Evolutionary conservation across 768 basidiomycete species (phyloP).

Genomic region (Rhodotorula babjevae): DNA sequence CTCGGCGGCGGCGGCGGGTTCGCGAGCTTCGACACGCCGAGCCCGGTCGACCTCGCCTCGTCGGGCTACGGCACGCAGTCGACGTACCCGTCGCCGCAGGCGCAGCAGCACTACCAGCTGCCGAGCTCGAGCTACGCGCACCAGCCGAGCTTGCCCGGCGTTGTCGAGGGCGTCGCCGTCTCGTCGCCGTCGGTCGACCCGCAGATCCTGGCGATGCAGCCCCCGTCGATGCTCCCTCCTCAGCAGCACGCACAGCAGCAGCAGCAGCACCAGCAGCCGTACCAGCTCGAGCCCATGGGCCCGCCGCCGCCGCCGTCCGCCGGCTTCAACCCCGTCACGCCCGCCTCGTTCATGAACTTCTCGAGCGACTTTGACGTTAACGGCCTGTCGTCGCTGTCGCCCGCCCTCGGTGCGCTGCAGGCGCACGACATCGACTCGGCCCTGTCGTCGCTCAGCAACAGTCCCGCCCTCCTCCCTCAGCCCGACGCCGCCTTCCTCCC

Average conservation of each 20-base stretch:
- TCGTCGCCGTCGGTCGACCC: neutral
- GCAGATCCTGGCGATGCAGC: neutral
- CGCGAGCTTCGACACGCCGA: slow-evolving; percentile 27
- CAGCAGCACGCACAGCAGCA: neutral
- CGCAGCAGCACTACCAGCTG: neutral
- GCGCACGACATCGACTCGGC: slow-evolving; percentile 7
- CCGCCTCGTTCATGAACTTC: slow-evolving; percentile 87
- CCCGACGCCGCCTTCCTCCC: neutral
- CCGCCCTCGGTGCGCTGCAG: slow-evolving; percentile 1
- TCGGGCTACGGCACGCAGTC: neutral
- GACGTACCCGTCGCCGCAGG: neutral
- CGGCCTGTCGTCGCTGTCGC: slow-evolving; percentile 25
- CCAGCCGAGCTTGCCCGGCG: neutral
- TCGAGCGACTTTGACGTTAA: slow-evolving; percentile 41
- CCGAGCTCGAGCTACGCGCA: neutral
- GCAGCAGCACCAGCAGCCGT: neutral
- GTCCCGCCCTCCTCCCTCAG: slow-evolving; percentile 22
- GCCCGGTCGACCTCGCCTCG: slow-evolving; percentile 31
- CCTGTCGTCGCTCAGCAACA: slow-evolving; percentile 11
- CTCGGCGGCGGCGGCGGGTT: neutral
- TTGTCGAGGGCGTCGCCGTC: neutral
- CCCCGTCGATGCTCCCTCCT: neutral
- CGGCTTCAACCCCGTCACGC: slow-evolving; percentile 65
- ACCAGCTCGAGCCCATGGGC: slow-evolving; percentile 33
- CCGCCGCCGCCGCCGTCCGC: slow-evolving; percentile 28